Percentiles rank a stretch among this genome's conserved stretches.
Evolutionary conservation across 495 filamentous ascomycete genomes (phyloP).

Genomic region (Hypoxylon rickii): DNA sequence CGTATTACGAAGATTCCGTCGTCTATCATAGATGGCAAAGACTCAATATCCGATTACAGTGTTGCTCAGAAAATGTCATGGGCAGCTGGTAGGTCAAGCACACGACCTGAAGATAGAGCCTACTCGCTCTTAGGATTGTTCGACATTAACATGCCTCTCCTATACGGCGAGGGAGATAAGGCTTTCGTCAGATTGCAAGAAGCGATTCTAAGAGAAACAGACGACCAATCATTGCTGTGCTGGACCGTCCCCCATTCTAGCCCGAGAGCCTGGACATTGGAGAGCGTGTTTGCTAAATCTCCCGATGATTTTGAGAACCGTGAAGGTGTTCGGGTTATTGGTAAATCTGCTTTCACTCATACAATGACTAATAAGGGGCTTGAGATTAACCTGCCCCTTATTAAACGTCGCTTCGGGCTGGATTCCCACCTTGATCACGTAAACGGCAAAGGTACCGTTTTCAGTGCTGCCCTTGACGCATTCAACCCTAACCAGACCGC

Average conservation of each 20-base stretch:
- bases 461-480: constrained; percentile 4
- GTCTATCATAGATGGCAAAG: too few relatives aligned
- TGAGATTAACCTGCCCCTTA: constrained; percentile 4
- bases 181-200: constrained; percentile 38
- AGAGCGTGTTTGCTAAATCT: constrained; percentile 27
- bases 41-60: constrained; percentile 21
- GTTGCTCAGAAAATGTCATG: constrained; percentile 39
- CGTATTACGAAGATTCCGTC: constrained; percentile 25
- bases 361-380: constrained; percentile 22
- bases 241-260: constrained; percentile 26
- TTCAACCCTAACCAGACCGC: neutral
- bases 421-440: constrained; percentile 13
- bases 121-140: constrained; percentile 40
- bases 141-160: constrained; percentile 33
- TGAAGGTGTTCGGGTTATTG: neutral
- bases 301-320: constrained; percentile 17
- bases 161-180: constrained; percentile 34
- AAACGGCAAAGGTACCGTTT: neutral
- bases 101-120: constrained; percentile 34
- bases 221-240: constrained; percentile 39
- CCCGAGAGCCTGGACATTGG: constrained; percentile 12
- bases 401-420: neutral
- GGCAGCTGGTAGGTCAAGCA: constrained; percentile 30
- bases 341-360: constrained; percentile 8
- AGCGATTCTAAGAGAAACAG: constrained; percentile 32